Conservation (phyloP, 371 early-diverging fungal species). For the Funneliformis caledonium region DNA sequence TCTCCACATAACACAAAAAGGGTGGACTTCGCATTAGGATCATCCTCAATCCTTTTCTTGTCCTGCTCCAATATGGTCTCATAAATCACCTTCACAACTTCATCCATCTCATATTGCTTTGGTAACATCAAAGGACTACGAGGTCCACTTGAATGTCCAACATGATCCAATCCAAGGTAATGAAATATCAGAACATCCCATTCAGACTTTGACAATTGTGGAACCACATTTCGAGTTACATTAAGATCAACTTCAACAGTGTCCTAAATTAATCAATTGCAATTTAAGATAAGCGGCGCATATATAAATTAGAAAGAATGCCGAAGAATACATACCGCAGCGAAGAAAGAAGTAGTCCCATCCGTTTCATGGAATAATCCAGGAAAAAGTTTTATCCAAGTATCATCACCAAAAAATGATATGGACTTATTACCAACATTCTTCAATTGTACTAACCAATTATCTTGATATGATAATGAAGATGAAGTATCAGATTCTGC, state of each 20-base stretch:
- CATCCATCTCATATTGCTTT: conserved; percentile 83
- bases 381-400: conserved; percentile 89
- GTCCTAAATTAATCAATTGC: conserved; percentile 52
- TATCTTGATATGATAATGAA: conserved; percentile 70
- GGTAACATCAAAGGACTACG: conserved; percentile 72
- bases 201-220: conserved; percentile 58
- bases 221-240: conserved; percentile 77
- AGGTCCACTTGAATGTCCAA: conserved; percentile 93
- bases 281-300: neutral
- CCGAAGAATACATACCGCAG: conserved; percentile 54
- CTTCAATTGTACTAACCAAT: conserved; percentile 73
- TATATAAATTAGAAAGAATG: neutral
- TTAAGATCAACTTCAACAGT: conserved; percentile 79
- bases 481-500: conserved; percentile 83
- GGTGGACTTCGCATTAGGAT: conserved; percentile 64
- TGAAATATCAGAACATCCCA: conserved; percentile 92
- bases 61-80: conserved; percentile 55
- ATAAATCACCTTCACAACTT: conserved; percentile 62
- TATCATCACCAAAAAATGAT: conserved; percentile 95
- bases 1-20: conserved; percentile 96
- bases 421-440: conserved; percentile 59
- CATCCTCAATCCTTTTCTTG: conserved; percentile 45
- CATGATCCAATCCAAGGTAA: conserved; percentile 94
- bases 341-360: conserved; percentile 83
- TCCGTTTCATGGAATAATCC: conserved; percentile 64